Evolutionary conservation across 73 alveolate genomes (phyloP).

Genomic region (Durusdinium trenchii): DNA sequence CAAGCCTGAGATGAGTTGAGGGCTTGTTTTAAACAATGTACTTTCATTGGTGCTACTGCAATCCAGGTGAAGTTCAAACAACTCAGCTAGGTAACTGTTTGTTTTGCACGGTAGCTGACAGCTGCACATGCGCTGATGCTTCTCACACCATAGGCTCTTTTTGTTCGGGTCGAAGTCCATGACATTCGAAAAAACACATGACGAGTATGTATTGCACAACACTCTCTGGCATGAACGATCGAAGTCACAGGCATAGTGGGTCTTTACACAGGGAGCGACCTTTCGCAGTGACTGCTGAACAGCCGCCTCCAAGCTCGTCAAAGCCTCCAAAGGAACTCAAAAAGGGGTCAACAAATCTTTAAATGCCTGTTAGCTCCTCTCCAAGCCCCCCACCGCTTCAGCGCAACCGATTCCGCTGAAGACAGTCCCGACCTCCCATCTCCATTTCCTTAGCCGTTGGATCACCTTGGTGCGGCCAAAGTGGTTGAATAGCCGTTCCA

Average conservation of each 20-base stretch:
- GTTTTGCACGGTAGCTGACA: too few relatives aligned
- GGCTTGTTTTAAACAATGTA: too few relatives aligned
- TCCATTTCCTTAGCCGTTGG: neutral
- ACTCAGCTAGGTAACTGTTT: too few relatives aligned
- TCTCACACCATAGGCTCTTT: too few relatives aligned
- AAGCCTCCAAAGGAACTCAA: neutral
- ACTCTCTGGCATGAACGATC: too few relatives aligned
- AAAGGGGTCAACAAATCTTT: neutral
- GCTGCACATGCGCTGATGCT: too few relatives aligned
- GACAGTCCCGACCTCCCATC: neutral
- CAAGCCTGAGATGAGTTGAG: neutral
- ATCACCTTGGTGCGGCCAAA: neutral
- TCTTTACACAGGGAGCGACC: neutral
- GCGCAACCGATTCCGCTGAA: neutral
- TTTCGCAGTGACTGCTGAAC: neutral
- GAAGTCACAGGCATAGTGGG: too few relatives aligned
- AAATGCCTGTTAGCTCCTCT: too few relatives aligned
- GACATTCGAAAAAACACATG: too few relatives aligned
- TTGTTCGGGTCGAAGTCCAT: too few relatives aligned
- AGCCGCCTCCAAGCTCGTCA: neutral
- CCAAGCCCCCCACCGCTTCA: neutral
- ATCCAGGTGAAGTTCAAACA: neutral
- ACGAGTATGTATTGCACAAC: neutral
- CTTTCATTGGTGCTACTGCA: too few relatives aligned
- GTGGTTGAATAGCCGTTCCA: neutral